Evolutionary conservation across 2,329 filamentous ascomycete genomes (phyloP).

Genomic region (Trichoderma lentiforme): DNA sequence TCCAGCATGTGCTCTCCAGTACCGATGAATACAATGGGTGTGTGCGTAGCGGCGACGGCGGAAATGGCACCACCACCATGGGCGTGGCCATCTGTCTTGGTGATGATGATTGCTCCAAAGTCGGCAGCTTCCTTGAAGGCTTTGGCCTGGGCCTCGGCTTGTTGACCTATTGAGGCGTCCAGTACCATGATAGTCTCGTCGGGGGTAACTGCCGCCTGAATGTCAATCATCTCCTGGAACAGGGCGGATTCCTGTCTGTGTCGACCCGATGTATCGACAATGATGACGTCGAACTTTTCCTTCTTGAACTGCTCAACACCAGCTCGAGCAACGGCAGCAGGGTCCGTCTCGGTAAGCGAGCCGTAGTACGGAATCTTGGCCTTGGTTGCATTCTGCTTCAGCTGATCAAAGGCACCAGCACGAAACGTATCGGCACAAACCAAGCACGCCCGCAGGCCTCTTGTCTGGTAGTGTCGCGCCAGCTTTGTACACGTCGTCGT

Average conservation of each 20-base stretch:
- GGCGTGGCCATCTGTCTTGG: slow-evolving; percentile 95
- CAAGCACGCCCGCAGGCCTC: slow-evolving; percentile 88
- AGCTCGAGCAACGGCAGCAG: slow-evolving; percentile 86
- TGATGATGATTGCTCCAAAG: slow-evolving; percentile 98
- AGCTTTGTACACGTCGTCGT: slow-evolving; percentile 98
- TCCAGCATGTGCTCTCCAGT: slow-evolving; percentile 98
- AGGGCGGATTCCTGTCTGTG: slow-evolving; percentile 93
- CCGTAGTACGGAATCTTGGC: slow-evolving; percentile 99
- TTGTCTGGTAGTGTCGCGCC: slow-evolving; percentile 87
- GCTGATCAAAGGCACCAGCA: slow-evolving; percentile 94
- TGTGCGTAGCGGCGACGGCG: slow-evolving; percentile 91
- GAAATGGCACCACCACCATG: slow-evolving; percentile 96
- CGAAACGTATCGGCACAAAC: slow-evolving; percentile 98
- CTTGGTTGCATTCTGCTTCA: slow-evolving; percentile 98
- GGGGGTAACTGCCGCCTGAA: slow-evolving; percentile 82
- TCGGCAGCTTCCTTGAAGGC: slow-evolving; percentile 97
- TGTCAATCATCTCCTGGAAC: slow-evolving; percentile 97
- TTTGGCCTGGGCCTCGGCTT: slow-evolving; percentile 88
- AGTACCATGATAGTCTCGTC: slow-evolving; percentile 99
- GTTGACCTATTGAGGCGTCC: slow-evolving; percentile 93
- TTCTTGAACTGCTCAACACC: slow-evolving; percentile 99
- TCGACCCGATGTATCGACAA: slow-evolving; percentile 93
- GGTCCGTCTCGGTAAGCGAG: slow-evolving; percentile 92
- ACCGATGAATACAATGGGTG: slow-evolving; percentile 95
- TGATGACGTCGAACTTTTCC: slow-evolving; percentile 96